Conservation (phyloP, 345 rosid species). For the Brassica napus region DNA sequence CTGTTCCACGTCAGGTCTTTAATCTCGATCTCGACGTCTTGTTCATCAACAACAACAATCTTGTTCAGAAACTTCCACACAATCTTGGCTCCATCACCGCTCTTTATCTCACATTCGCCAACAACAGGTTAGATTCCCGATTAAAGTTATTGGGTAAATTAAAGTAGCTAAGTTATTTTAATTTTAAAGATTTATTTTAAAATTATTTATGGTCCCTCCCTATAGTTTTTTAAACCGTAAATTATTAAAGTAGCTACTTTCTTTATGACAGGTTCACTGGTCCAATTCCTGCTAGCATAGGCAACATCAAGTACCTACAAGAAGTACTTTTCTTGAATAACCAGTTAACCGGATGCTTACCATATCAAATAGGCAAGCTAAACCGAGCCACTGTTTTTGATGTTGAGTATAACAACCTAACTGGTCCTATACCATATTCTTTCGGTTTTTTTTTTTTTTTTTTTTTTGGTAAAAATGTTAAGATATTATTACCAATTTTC, state of each 20-base stretch:
- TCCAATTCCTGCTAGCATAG: slow-evolving; percentile 34
- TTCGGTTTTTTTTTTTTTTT: no score
- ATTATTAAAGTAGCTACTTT: neutral
- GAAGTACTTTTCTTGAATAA: slow-evolving; percentile 76
- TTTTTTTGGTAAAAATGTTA: no score
- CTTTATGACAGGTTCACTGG: slow-evolving; percentile 14
- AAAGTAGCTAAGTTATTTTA: neutral
- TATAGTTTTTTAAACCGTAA: no score
- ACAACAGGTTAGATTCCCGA: slow-evolving; percentile 49
- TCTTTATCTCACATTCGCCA: slow-evolving; percentile 69
- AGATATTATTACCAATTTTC: no score
- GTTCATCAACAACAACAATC: slow-evolving; percentile 70
- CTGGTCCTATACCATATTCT: slow-evolving; percentile 66
- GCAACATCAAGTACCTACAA: slow-evolving; percentile 46
- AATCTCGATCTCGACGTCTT: slow-evolving; percentile 59
- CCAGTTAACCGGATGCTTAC: slow-evolving; percentile 72
- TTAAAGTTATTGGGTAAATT: neutral
- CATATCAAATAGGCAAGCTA: slow-evolving; percentile 67
- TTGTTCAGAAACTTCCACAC: slow-evolving; percentile 48
- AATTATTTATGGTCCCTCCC: neutral
- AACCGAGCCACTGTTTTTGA: slow-evolving; percentile 59
- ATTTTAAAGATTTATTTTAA: neutral
- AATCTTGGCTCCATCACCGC: slow-evolving; percentile 53
- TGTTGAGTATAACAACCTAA: slow-evolving; percentile 53
- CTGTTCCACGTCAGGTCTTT: slow-evolving; percentile 66